Evolutionary conservation across 257 asterid genomes (phyloP), one percentile per base, ranked within the genome.

Genomic region (Penstemon davidsonii): DNA sequence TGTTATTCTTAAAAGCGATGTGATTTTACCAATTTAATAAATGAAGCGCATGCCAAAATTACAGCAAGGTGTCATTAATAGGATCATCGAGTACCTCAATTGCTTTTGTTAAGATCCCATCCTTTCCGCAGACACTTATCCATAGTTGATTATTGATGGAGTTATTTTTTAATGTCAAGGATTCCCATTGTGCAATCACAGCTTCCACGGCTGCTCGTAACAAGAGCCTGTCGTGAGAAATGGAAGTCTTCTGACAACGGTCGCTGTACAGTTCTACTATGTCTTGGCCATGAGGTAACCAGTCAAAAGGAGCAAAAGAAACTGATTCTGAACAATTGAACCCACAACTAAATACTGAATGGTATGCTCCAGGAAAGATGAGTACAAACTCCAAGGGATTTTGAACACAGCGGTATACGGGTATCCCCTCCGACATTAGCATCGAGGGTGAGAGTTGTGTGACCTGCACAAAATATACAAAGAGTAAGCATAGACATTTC

Each of bases 391-490:
- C 97, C 60, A 58, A 51, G 1, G 86, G 84, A 52, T 82, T 74
- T 73, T 88, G 99, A 75, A 87, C 77, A 54, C 97, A 94, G 19
- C 95, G 92, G 69, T 79, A 94, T 55, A 90, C 91, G 41, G 96
- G 96, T 65, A 88, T 80, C 13, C 95, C 96, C 81, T 85, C 86
- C 3, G 90, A 71, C 43, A 54, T 70, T 62, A 87, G 83, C 67
- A 76, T 57, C 56, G 89, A 83, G 62, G 96, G 95, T 37, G 96
- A 79, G 64, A 94, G 62, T 67, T 85, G 97, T 74, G 76, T 41
- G 51, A 75, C 85, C 99, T 94, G 90, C 62, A 77, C n/a, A 18
- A 13, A 43, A 60, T 44, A 71, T 57, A 68, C 4, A 63, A 66
- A 56, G 70, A 77, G 71, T 60, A 62, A 55, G 54, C 39, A 64